Base-by-base conservation (phyloP, 768 basidiomycete species). In the Russula virescens region DNA sequence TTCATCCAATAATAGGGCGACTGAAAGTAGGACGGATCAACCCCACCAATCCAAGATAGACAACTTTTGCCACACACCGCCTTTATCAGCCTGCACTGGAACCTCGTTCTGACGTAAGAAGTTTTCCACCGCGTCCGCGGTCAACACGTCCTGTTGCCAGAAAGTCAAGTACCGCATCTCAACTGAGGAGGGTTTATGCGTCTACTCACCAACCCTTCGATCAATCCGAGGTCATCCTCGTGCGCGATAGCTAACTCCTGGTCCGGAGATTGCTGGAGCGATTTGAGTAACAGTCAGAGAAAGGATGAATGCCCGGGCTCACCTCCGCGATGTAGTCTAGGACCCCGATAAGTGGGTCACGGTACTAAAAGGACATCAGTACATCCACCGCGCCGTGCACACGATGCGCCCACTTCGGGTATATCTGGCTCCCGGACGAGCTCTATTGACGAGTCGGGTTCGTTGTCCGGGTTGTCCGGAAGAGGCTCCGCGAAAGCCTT, bases 221-320 rank as follows among this genome's bases (percentile, higher is more conserved):
- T 49, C 47, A 43, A 18, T 23, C 31, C 16, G 6, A 67, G 34
- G 21, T 67, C 66, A 19, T 66, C 43, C 38, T 67, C 64, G 28
- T 67, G 66, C 8, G 60, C 64, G 42, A 66, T 55, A 16, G 64
- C 66, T n/a, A 67, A 6, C 5, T 67, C 60, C 26, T 59, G 43
- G 10, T 66, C 14, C 11, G 64, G 58, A 25, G 31, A 28, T 61
- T 62, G 56, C 50, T 57, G 14, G 45, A 8, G 45, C 31, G 19
- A 38, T 56, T 25, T 14, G 47, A 40, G 18, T 3, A 45, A 11
- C 21, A 9, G 16, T 40, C 19, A n/a, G 18, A 43, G 9, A 25
- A 11, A 34, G 35, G 13, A 54, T 34, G 35, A 19, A 58, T 42
- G 25, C 13, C n/a, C 2, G 19, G 35, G 23, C 63, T 55, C 23